These are phyloP conservation scores for Haematococcus lacustris DNA, from an alignment of 139 green algal genomes.

Conservation along the genomic window DNA sequence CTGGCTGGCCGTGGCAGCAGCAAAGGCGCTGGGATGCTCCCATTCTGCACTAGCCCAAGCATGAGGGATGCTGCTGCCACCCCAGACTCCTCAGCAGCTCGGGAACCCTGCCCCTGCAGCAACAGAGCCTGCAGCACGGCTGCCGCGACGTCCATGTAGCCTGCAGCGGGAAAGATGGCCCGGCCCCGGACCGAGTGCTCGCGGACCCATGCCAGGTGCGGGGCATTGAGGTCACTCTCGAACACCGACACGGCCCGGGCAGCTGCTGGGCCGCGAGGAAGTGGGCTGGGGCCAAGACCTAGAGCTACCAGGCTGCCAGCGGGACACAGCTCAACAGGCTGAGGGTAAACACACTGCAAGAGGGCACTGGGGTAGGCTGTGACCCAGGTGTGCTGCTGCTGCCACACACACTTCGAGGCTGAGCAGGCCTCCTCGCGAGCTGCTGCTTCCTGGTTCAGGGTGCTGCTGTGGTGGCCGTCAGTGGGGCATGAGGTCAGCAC, in stretches of 20 bases:
- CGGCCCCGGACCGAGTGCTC: not conserved
- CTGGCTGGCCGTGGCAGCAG: no score
- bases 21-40: no score
- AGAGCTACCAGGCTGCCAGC: not conserved
- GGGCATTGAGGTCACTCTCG: not conserved
- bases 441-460: no score
- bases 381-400: no score
- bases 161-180: not conserved
- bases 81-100: no score
- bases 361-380: slow-evolving; percentile 40
- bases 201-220: not conserved
- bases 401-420: no score
- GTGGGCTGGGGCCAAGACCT: not conserved
- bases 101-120: not conserved
- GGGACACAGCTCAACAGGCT: not conserved
- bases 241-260: not conserved
- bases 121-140: not conserved
- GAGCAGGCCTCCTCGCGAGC: no score
- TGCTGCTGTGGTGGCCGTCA: no score
- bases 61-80: no score
- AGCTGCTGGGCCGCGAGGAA: not conserved
- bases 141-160: not conserved
- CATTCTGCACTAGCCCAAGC: no score
- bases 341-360: not conserved
- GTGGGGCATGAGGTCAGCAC: no score